phyloP scores from a whole-genome alignment of 768 basidiomycete species.

The Gymnopilus dilepis region DNA sequence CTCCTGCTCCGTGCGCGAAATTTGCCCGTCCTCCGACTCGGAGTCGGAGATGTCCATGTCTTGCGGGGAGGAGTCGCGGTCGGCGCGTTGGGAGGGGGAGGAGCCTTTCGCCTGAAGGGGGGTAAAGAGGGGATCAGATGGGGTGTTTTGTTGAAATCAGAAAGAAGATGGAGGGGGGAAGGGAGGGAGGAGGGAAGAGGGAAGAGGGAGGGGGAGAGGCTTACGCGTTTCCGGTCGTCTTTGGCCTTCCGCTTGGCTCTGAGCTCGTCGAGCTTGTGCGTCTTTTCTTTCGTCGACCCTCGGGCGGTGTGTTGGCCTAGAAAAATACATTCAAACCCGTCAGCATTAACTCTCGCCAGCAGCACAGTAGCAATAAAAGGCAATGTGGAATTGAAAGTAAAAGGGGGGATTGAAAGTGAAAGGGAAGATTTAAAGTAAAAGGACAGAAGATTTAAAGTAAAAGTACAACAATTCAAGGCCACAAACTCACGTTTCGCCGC shows the following conservation, averaged over 20 bases:
- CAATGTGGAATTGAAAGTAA: too few relatives aligned
- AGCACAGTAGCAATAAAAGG: too few relatives aligned
- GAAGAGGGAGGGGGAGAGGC: constrained; percentile 24
- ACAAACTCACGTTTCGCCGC: constrained; percentile 78
- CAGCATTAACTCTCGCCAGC: too few relatives aligned
- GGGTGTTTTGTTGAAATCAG: too few relatives aligned
- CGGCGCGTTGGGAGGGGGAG: constrained; percentile 63
- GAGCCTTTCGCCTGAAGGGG: constrained; percentile 44
- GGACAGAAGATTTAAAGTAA: neutral
- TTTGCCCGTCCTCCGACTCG: constrained; percentile 85
- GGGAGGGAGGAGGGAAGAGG: neutral
- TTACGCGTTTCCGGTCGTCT: constrained; percentile 84
- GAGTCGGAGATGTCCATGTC: constrained; percentile 89
- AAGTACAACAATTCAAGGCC: neutral
- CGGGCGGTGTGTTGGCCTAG: constrained; percentile 78
- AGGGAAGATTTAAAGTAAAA: too few relatives aligned
- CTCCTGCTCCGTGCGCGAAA: constrained; percentile 73
- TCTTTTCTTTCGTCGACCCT: constrained; percentile 82
- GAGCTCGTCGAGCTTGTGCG: constrained; percentile 79
- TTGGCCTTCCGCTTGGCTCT: constrained; percentile 89
- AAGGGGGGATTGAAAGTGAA: too few relatives aligned
- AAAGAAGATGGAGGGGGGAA: too few relatives aligned
- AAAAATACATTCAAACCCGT: constrained; percentile 10
- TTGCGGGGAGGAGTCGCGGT: constrained; percentile 80
- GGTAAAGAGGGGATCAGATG: constrained; percentile 17